These are phyloP conservation scores for Ophiostoma piceae DNA, from an alignment of 2,329 filamentous ascomycete species.

Conservation along the genomic window DNA sequence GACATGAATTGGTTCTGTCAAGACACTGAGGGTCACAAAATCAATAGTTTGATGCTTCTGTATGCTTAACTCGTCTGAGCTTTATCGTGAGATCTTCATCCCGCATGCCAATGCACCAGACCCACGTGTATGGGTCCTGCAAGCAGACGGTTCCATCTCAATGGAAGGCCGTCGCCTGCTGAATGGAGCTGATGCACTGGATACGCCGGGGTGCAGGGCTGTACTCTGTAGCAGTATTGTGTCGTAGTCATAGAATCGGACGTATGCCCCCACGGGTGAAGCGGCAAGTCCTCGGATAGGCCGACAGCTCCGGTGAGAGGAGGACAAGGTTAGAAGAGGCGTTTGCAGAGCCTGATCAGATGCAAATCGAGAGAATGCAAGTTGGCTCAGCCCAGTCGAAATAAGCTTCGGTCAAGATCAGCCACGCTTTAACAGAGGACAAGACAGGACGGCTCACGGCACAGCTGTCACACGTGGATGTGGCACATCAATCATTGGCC, in stretches of 20 bases:
- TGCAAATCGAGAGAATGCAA: background rate
- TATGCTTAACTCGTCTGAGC: background rate
- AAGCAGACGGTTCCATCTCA: background rate
- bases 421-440: background rate
- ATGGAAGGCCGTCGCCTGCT: background rate
- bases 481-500: background rate
- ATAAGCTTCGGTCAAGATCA: conserved; percentile 1
- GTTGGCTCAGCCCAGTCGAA: background rate
- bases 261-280: background rate
- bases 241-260: background rate
- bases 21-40: background rate
- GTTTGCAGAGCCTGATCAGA: background rate
- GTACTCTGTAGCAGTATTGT: no score
- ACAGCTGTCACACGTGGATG: background rate
- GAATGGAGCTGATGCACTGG: background rate
- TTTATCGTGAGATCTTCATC: background rate
- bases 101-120: conserved; percentile 1
- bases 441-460: background rate
- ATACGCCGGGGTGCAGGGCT: background rate
- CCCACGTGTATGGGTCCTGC: background rate
- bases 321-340: background rate
- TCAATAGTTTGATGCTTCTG: background rate
- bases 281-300: conserved; percentile 4
- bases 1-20: no score
- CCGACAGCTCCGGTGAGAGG: background rate